Percentiles rank a stretch among this genome's conserved stretches.
Evolutionary conservation across 371 early-diverging fungal species (phyloP).

Genomic region (Lichtheimia corymbifera): DNA sequence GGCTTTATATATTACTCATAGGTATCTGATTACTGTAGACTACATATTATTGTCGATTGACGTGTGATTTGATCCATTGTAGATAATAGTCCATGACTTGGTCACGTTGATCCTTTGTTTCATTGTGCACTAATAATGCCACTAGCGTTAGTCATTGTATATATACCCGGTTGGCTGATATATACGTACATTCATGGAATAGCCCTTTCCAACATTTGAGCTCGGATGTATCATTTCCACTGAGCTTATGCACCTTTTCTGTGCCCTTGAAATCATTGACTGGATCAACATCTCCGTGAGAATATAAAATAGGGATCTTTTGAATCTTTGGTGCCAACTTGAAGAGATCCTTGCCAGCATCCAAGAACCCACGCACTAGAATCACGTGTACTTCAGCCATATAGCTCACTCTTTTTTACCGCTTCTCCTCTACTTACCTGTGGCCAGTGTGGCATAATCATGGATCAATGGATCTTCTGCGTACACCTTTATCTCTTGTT

Average conservation of each 20-base stretch:
- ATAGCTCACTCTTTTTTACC: conserved; percentile 5
- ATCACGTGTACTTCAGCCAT: background rate
- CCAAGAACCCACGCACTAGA: conserved; percentile 34
- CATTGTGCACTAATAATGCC: conserved; percentile 46
- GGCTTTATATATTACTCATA: background rate
- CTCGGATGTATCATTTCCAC: conserved; percentile 44
- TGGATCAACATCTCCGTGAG: conserved; percentile 52
- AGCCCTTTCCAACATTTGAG: conserved; percentile 47
- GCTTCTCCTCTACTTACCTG: conserved; percentile 27
- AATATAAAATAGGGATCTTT: conserved; percentile 41
- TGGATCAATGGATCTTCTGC: conserved; percentile 59
- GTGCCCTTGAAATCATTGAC: conserved; percentile 42
- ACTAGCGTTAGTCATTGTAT: background rate
- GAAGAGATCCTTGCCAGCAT: conserved; percentile 25
- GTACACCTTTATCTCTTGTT: conserved; percentile 46
- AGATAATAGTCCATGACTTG: conserved; percentile 51
- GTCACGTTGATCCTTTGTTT: conserved; percentile 42
- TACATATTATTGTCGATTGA: background rate
- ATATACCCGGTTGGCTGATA: conserved; percentile 44
- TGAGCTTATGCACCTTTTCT: conserved; percentile 41
- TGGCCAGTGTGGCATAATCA: conserved; percentile 39
- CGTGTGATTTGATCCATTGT: conserved; percentile 51
- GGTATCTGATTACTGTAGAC: background rate
- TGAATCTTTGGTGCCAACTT: conserved; percentile 18
- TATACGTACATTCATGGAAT: conserved; percentile 54